Percentiles rank a stretch among this genome's conserved stretches.
These are phyloP conservation scores for Maudiozyma turicensis DNA, from an alignment of 805 yeast genomes.

Conservation along the genomic window DNA sequence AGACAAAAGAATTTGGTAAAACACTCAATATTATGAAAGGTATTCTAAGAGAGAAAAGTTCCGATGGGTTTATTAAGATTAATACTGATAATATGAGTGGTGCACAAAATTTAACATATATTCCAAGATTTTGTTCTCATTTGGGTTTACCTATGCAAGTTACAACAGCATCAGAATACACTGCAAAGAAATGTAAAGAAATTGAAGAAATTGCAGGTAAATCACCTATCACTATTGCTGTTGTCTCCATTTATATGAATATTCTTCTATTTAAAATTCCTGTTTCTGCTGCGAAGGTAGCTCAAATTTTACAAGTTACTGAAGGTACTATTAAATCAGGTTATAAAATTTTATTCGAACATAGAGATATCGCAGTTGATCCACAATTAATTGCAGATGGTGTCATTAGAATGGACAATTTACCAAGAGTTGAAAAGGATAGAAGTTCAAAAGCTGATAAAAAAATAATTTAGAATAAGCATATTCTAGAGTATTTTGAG, in stretches of 20 bases:
- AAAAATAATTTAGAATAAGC: neutral
- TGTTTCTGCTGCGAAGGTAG: constrained; percentile 67
- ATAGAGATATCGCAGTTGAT: constrained; percentile 51
- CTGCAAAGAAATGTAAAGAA: constrained; percentile 82
- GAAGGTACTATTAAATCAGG: constrained; percentile 95
- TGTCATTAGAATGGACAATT: constrained; percentile 21
- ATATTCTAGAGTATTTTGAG: neutral
- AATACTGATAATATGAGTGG: constrained; percentile 45
- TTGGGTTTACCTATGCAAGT: constrained; percentile 78
- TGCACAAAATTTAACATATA: constrained; percentile 88
- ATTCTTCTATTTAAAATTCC: constrained; percentile 77
- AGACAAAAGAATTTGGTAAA: constrained; percentile 88
- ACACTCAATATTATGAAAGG: constrained; percentile 79
- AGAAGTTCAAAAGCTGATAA: constrained; percentile 14
- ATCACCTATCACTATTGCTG: constrained; percentile 95
- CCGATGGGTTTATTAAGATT: constrained; percentile 30
- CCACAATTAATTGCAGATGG: constrained; percentile 27
- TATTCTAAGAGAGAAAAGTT: constrained; percentile 39
- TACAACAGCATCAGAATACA: constrained; percentile 85
- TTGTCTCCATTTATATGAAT: constrained; percentile 92
- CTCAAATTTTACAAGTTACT: constrained; percentile 90
- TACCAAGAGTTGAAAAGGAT: constrained; percentile 27
- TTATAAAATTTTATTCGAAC: constrained; percentile 72
- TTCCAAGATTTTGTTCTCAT: constrained; percentile 92
- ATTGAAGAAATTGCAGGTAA: constrained; percentile 93